Conservation (phyloP, 768 basidiomycete species). For the Psilocybe sp. region DNA sequence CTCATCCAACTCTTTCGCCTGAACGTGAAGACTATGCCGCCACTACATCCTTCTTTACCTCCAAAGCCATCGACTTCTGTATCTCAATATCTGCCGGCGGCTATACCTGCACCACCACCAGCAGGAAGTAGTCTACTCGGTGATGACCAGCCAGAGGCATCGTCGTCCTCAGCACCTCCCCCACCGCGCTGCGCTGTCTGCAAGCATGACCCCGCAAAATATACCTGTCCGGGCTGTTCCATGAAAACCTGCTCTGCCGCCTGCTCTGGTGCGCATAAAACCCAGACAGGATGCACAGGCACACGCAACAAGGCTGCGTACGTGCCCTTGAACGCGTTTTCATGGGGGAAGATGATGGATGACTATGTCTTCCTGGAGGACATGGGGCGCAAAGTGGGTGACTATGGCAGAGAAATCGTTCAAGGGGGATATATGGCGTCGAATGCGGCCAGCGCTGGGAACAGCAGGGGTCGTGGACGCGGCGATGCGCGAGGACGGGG, state of each 20-base stretch:
- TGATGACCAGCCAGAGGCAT: constrained; percentile 12
- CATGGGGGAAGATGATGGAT: constrained; percentile 84
- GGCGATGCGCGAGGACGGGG: constrained; percentile 25
- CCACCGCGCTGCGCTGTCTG: constrained; percentile 49
- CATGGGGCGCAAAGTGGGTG: constrained; percentile 67
- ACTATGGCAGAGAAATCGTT: constrained; percentile 71
- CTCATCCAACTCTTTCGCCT: background rate
- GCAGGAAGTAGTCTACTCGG: background rate
- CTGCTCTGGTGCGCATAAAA: constrained; percentile 72
- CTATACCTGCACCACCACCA: background rate
- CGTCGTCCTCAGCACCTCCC: constrained; percentile 18
- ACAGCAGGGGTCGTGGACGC: constrained; percentile 23
- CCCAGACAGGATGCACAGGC: constrained; percentile 59
- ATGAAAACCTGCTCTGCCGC: constrained; percentile 69
- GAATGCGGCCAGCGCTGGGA: constrained; percentile 3
- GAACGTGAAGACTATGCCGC: background rate
- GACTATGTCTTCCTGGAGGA: constrained; percentile 90
- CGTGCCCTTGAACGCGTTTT: constrained; percentile 80
- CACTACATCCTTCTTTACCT: too few species aligned
- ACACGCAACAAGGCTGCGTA: constrained; percentile 70
- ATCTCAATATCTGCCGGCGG: constrained; percentile 12
- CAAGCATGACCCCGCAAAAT: constrained; percentile 45
- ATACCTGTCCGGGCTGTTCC: constrained; percentile 78
- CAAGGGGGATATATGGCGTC: constrained; percentile 49
- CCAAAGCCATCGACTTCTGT: too few species aligned